Evolutionary conservation across 192 early-diverging fungal genomes (phyloP), one percentile per base, ranked within the genome.

Genomic region (Linderina pennispora): DNA sequence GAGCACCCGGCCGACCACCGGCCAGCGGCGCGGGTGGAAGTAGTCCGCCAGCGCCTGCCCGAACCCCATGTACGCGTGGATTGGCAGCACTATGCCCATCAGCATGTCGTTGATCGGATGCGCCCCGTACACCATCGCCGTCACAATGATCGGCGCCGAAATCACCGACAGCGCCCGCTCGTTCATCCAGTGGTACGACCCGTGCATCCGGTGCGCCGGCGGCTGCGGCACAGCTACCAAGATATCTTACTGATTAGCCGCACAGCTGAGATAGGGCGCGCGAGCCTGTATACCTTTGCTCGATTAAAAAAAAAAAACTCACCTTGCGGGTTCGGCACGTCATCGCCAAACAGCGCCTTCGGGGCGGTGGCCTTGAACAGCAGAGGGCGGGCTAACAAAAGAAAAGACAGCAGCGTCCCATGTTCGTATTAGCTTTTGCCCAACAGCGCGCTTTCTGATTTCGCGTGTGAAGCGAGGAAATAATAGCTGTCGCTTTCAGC

Each of bases 121-220:
- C 35, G 90, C 78, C n/a, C 95, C 95, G 24, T 79, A 69, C 45
- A 83, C 53, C 32, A 89, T 69, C 26, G 90, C 86, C n/a, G 83
- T 80, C 13, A 69, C 81, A 34, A 92, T 60, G 19, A 95, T 60
- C 17, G 93, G 92, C 18, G 91, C 55, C 45, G 86, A 55, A 17
- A 84, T 78, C 28, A 89, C 18, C 34, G 85, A 80, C 16, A 93
- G 60, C n/a, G 78, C 80, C 35, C 96, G 92, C 61, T 98, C 96
- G 59, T 85, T 77, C 78, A 87, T 81, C 96, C 96, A 98, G 78
- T 97, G 96, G 68, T 92, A 89, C 33, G 90, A 90, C 17, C 96
- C 96, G 58, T 89, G 79, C 31, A 84, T 69, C 51, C 78, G 79
- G 70, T 84, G 76, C 17, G 75, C 54, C 3, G 57, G 26, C 13